Conservation (phyloP, 129 eudicot species). For the Gnaphalium uliginosum region DNA sequence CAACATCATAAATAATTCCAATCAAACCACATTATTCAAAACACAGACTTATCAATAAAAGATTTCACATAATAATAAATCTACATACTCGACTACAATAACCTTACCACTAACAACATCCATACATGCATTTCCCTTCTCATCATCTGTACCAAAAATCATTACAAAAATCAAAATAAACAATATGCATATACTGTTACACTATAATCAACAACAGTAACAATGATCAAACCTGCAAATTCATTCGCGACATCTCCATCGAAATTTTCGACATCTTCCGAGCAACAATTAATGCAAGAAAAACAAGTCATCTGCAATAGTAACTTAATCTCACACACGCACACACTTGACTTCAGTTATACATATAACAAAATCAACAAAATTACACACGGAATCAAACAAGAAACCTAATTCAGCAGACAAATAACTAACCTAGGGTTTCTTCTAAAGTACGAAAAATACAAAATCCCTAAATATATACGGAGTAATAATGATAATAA, state of each 20-base stretch:
- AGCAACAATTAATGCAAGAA: slow-evolving; percentile 28
- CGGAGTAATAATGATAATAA: slow-evolving; percentile 11
- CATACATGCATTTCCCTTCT: slow-evolving; percentile 31
- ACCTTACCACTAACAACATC: slow-evolving; percentile 26
- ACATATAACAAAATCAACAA: slow-evolving; percentile 12
- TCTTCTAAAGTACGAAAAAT: slow-evolving; percentile 19
- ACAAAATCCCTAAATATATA: slow-evolving; percentile 8
- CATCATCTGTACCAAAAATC: slow-evolving; percentile 28
- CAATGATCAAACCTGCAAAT: slow-evolving; percentile 23
- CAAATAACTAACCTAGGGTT: slow-evolving; percentile 12
- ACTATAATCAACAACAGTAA: background rate
- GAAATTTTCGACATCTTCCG: slow-evolving; percentile 32
- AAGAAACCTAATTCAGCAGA: slow-evolving; percentile 19
- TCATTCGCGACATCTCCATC: slow-evolving; percentile 22
- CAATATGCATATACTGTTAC: background rate
- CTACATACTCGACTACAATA: background rate
- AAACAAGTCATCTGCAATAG: slow-evolving; percentile 26
- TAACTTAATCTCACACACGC: background rate
- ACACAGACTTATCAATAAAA: background rate
- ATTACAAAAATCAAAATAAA: slow-evolving; percentile 4
- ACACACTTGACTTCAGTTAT: slow-evolving; percentile 7
- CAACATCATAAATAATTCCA: slow-evolving; percentile 17
- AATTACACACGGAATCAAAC: background rate
- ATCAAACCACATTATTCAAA: background rate
- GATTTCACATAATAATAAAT: background rate